Evolutionary conservation across 768 basidiomycete species (phyloP), one percentile per base, ranked within the genome.

Genomic region (Pleurotus ostreatus): DNA sequence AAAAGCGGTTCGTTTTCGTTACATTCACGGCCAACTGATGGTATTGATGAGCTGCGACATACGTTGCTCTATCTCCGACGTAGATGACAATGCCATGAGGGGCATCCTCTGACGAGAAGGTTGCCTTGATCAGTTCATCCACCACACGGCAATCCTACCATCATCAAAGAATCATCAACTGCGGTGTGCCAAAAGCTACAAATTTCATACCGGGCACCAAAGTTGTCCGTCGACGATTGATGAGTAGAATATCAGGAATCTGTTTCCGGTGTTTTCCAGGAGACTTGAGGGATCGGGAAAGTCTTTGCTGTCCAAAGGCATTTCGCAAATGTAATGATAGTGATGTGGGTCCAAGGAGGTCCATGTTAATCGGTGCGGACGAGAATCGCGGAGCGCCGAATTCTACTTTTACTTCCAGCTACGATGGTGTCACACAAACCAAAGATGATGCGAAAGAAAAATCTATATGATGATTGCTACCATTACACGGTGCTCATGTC

Each of bases 161-260:
- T 1, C 30, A 34, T 59, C 22, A 49, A 49, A 49, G 43, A 49
- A 40, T 48, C 48, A 26, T 47, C 23, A 23, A n/a, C n/a, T 43
- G 60, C 57, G 34, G 53, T 7, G 5, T 16, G 2, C 20, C 20
- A 20, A 8, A 22, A 39, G 18, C 18, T n/a, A 23, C 6, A 23
- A 34, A 11, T n/a, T 41, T 75, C 78, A 46, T 61, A 90, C 89
- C 22, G 85, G 80, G 65, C 89, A 91, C 89, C 89, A 91, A 65
- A 84, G 68, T 54, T 71, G 66, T 23, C 83, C 87, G 57, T 81
- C 74, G 1, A 82, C 77, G 49, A 84, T 72, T 16, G 86, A 88
- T 8, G 88, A 79, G 59, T 85, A 89, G 66, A 91, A 89, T n/a
- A 92, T 71, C 23, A 89, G 54, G 57, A 77, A 88, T 13, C 72